phyloP scores from a whole-genome alignment of 108 stramenopile genomes.

The Stephanodiscus triporus region DNA sequence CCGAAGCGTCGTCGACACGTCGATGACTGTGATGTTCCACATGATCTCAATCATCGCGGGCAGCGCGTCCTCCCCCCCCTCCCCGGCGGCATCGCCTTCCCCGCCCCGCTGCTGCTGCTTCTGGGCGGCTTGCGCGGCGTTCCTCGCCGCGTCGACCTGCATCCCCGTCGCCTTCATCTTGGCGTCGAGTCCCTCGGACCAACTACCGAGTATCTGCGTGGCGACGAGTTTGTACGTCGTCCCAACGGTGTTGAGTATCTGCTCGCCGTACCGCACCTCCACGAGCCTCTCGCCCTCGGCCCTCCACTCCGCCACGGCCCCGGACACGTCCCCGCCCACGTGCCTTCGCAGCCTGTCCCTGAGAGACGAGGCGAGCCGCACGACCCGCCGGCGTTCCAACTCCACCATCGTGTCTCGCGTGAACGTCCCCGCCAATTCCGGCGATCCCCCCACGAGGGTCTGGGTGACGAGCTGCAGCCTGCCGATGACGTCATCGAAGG shows the following conservation, averaged over 20 bases:
- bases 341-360: constrained; percentile 15
- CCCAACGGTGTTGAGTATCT: constrained; percentile 39
- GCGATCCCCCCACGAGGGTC: constrained; percentile 34
- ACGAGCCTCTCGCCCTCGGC: constrained; percentile 42
- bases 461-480: constrained; percentile 35
- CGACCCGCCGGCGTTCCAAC: constrained; percentile 34
- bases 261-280: constrained; percentile 45
- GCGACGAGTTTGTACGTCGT: constrained; percentile 33
- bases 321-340: constrained; percentile 31
- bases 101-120: constrained; percentile 9
- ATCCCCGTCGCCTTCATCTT: constrained; percentile 31
- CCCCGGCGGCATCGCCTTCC: constrained; percentile 10
- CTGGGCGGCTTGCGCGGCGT: constrained; percentile 18
- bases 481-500: constrained; percentile 32
- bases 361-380: constrained; percentile 35
- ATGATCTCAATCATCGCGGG: constrained; percentile 41
- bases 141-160: constrained; percentile 18
- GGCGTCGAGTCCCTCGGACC: constrained; percentile 33
- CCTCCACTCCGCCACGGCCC: constrained; percentile 26
- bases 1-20: constrained; percentile 42
- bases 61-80: constrained; percentile 18
- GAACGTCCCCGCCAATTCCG: constrained; percentile 8
- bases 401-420: constrained; percentile 20
- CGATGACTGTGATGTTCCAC: constrained; percentile 48
- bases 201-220: constrained; percentile 32